phyloP scores from a whole-genome alignment of 495 filamentous ascomycete species.

The Talaromyces liani region DNA sequence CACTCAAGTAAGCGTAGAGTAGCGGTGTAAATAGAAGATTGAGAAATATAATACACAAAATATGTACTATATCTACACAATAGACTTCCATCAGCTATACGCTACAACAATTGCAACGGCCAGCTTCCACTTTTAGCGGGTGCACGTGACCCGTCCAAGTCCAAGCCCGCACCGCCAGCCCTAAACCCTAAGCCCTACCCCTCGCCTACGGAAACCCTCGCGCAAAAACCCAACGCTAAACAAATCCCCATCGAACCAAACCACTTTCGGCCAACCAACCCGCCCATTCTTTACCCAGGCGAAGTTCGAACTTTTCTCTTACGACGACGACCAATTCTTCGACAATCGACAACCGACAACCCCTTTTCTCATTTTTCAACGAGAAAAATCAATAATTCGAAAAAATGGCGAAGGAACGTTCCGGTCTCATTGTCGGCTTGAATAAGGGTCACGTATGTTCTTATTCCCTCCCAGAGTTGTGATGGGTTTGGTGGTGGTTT shows the following conservation, averaged over 20 bases:
- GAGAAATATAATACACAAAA: background rate
- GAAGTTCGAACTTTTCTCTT: slow-evolving; percentile 11
- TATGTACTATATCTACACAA: background rate
- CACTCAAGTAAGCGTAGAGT: background rate
- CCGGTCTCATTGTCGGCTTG: slow-evolving; percentile 72
- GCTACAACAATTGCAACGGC: background rate
- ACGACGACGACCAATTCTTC: background rate
- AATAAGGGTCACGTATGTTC: slow-evolving; percentile 84
- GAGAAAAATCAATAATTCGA: slow-evolving; percentile 21
- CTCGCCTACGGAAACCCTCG: slow-evolving; percentile 27
- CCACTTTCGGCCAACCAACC: slow-evolving; percentile 11
- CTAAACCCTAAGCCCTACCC: slow-evolving; percentile 24
- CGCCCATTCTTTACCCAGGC: slow-evolving; percentile 29
- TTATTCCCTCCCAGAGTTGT: slow-evolving; percentile 11
- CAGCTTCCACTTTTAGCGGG: background rate
- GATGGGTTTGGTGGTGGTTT: slow-evolving; percentile 12
- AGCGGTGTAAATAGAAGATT: background rate
- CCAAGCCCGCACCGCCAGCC: slow-evolving; percentile 6
- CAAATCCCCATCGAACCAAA: background rate
- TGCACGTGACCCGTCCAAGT: background rate
- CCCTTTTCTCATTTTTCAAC: background rate
- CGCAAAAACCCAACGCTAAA: background rate
- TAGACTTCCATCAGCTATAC: background rate
- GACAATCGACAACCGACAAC: slow-evolving; percentile 1
- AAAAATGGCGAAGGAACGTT: slow-evolving; percentile 58